phyloP scores from a whole-genome alignment of 345 rosid genomes.

The Gossypium stocksii region DNA sequence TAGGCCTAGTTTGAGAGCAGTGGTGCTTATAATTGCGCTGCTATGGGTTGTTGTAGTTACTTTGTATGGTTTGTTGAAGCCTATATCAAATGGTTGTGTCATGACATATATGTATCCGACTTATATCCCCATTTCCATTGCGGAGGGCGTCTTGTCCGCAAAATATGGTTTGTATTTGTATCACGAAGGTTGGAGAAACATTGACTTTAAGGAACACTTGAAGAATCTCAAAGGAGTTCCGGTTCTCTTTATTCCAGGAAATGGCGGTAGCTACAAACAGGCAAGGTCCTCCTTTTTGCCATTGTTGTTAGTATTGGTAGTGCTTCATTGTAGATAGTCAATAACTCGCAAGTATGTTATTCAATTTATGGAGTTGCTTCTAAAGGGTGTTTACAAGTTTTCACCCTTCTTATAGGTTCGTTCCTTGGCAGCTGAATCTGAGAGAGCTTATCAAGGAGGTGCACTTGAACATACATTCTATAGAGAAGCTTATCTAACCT shows the following conservation, averaged over 20 bases:
- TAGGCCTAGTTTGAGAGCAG: constrained; percentile 40
- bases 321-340: not conserved
- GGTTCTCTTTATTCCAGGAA: constrained; percentile 92
- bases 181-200: constrained; percentile 97
- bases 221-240: constrained; percentile 90
- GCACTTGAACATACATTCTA: constrained; percentile 72
- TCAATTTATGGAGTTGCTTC: not conserved
- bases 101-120: constrained; percentile 99
- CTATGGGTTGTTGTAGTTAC: constrained; percentile 53
- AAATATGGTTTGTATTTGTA: constrained; percentile 81
- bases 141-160: constrained; percentile 33
- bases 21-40: constrained; percentile 36
- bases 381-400: not conserved
- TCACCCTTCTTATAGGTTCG: constrained; percentile 53
- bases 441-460: constrained; percentile 87
- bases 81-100: constrained; percentile 73
- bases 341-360: not conserved
- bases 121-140: constrained; percentile 66
- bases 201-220: constrained; percentile 69
- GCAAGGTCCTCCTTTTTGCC: constrained; percentile 31
- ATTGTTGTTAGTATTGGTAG: not conserved
- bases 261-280: constrained; percentile 98
- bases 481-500: constrained; percentile 52
- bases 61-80: constrained; percentile 61
- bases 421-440: constrained; percentile 92